Percentiles rank a stretch among this genome's conserved stretches.
These are phyloP conservation scores for Lasiosphaeris hirsuta DNA, from an alignment of 495 filamentous ascomycete species.

Conservation along the genomic window DNA sequence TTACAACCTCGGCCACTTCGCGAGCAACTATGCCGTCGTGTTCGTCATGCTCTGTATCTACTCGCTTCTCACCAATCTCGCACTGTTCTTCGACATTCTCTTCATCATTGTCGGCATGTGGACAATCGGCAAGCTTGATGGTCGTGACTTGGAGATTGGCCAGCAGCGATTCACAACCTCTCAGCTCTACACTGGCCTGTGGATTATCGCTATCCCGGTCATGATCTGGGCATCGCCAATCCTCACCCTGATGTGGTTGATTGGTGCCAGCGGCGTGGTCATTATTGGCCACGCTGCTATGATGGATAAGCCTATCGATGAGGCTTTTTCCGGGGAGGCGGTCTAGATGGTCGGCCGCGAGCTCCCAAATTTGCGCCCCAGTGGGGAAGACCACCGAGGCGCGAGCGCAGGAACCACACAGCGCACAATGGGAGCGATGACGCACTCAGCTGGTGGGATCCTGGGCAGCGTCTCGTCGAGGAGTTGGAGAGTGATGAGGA, in stretches of 20 bases:
- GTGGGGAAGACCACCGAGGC: conserved; percentile 98
- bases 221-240: conserved; percentile 80
- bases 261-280: conserved; percentile 86
- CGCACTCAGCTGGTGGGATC: conserved; percentile 40
- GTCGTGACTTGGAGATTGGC: conserved; percentile 83
- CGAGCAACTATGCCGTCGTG: conserved; percentile 94
- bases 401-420: conserved; percentile 62
- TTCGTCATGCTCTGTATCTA: conserved; percentile 96
- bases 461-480: conserved; percentile 56
- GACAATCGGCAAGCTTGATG: conserved; percentile 82
- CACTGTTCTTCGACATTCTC: conserved; percentile 86
- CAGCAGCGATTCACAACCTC: conserved; percentile 79
- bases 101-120: conserved; percentile 82
- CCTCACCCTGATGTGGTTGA: conserved; percentile 82
- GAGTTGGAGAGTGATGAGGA: conserved; percentile 65
- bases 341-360: conserved; percentile 99
- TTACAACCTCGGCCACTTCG: conserved; percentile 96
- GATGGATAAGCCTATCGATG: conserved; percentile 98
- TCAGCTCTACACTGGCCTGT: conserved; percentile 87
- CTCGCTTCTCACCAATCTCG: conserved; percentile 78
- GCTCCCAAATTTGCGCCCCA: conserved; percentile 91
- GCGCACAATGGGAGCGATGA: conserved; percentile 55
- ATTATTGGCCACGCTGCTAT: conserved; percentile 93
- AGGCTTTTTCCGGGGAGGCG: conserved; percentile 99
- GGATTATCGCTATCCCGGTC: conserved; percentile 77